Percentiles rank a stretch among this genome's conserved stretches.
Evolutionary conservation across 2,329 filamentous ascomycete genomes (phyloP).

Genomic region (Calonectria naviculata): DNA sequence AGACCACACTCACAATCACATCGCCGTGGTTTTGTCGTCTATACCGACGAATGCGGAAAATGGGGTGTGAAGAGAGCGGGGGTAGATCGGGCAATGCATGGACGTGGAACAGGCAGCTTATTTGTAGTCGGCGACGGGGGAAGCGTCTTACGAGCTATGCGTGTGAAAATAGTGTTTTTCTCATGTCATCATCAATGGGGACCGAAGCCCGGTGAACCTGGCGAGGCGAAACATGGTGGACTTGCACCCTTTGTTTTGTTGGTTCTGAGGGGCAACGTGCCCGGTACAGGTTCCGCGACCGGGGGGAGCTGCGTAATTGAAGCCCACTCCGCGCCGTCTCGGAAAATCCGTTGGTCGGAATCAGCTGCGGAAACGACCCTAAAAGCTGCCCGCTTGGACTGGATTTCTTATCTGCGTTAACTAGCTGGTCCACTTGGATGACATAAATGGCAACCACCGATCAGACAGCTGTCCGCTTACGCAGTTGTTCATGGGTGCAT

Average conservation of each 20-base stretch:
- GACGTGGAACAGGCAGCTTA: background rate
- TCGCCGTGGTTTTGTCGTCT: background rate
- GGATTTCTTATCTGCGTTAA: background rate
- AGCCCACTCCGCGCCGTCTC: background rate
- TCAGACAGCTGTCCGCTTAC: background rate
- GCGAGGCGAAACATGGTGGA: background rate
- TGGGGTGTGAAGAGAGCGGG: background rate
- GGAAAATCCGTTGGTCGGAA: background rate
- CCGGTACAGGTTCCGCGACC: background rate
- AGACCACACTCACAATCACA: background rate
- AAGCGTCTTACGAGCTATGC: background rate
- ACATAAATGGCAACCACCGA: no score
- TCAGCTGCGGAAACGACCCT: background rate
- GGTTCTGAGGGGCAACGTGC: background rate
- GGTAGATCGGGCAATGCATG: background rate
- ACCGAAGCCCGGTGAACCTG: background rate
- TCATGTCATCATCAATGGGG: background rate
- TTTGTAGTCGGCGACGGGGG: background rate
- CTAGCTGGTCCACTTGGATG: no score
- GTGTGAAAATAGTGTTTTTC: background rate
- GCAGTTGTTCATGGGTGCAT: background rate
- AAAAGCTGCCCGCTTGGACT: background rate
- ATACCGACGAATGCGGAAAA: background rate
- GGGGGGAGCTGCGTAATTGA: background rate
- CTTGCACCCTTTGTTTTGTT: background rate